Percentiles rank a stretch among this genome's conserved stretches.
Evolutionary conservation across 176 grass and related monocot species (phyloP).

Genomic region (Oryza meyeriana): DNA sequence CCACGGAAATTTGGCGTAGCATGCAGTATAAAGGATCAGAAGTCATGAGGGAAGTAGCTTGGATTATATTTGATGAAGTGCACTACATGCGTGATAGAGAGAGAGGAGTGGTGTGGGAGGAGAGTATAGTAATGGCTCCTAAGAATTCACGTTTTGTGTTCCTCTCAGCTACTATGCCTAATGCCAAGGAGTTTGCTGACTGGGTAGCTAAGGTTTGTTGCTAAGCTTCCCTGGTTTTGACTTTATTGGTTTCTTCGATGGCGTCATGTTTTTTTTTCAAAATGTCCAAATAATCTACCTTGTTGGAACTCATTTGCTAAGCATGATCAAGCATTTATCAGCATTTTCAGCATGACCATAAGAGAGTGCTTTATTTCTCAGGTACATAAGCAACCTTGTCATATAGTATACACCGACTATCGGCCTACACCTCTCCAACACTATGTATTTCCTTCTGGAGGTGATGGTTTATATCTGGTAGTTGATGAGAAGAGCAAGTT

Average conservation of each 20-base stretch:
- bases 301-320: not conserved
- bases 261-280: not conserved
- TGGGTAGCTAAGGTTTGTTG: slow-evolving; percentile 91
- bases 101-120: slow-evolving; percentile 97
- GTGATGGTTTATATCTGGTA: slow-evolving; percentile 86
- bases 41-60: slow-evolving; percentile 89
- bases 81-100: slow-evolving; percentile 99
- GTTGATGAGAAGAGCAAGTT: slow-evolving; percentile 97
- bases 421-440: slow-evolving; percentile 96
- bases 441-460: slow-evolving; percentile 92
- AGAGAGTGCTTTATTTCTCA: slow-evolving; percentile 36
- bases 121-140: slow-evolving; percentile 97
- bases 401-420: slow-evolving; percentile 97
- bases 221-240: not conserved
- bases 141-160: slow-evolving; percentile 92
- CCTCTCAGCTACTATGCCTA: slow-evolving; percentile 94
- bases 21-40: slow-evolving; percentile 98
- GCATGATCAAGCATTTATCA: not conserved
- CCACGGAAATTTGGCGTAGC: slow-evolving; percentile 98
- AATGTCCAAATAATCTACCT: not conserved
- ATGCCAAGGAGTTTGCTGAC: slow-evolving; percentile 95
- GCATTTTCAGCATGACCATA: not conserved
- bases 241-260: not conserved
- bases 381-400: slow-evolving; percentile 98
- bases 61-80: slow-evolving; percentile 97